Percentiles rank a stretch among this genome's conserved stretches.
These are phyloP conservation scores for Clavispora phyllophila DNA, from an alignment of 805 yeast genomes.

Conservation along the genomic window DNA sequence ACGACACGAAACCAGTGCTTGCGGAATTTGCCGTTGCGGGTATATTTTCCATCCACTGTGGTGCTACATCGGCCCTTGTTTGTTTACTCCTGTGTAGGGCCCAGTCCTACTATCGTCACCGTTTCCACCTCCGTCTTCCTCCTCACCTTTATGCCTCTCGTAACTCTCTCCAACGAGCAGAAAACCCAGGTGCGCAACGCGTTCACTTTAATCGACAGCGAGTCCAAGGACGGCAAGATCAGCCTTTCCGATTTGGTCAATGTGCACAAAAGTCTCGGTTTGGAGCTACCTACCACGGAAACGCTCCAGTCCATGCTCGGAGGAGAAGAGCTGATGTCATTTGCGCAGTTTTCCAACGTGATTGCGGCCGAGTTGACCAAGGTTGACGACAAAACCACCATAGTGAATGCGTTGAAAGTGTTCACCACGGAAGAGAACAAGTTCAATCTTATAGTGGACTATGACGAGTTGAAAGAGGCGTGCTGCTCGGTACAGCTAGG, in stretches of 20 bases:
- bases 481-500: constrained; percentile 43
- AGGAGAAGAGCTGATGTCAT: constrained; percentile 43
- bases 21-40: too few species aligned
- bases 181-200: constrained; percentile 66
- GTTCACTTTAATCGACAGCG: constrained; percentile 76
- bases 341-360: constrained; percentile 60
- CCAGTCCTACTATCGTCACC: not conserved
- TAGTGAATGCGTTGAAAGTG: constrained; percentile 55
- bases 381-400: constrained; percentile 46
- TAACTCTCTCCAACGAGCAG: constrained; percentile 53
- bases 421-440: constrained; percentile 36
- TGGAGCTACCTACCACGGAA: constrained; percentile 37
- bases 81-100: not conserved
- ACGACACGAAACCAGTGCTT: too few species aligned
- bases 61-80: not conserved
- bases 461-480: constrained; percentile 44
- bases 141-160: constrained; percentile 26
- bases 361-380: constrained; percentile 53
- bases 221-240: constrained; percentile 63
- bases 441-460: constrained; percentile 41
- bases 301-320: constrained; percentile 49
- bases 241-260: constrained; percentile 50
- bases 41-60: too few species aligned
- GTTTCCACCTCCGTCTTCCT: not conserved
- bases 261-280: constrained; percentile 50